Base-by-base conservation (phyloP, 768 basidiomycete species). In the Russula dissimulans region DNA sequence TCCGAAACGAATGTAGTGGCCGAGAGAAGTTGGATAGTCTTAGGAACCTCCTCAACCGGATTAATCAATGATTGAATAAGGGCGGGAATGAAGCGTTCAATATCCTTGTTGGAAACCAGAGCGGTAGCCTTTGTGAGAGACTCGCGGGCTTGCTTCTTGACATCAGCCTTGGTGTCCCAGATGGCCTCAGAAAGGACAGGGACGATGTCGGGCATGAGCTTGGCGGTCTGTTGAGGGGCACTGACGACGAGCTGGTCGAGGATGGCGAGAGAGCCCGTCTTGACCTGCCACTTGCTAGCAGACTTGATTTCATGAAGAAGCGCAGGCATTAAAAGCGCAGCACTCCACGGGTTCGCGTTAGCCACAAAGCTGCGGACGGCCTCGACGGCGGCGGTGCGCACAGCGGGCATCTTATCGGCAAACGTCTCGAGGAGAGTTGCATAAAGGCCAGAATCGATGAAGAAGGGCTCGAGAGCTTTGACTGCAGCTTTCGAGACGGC, bases 1-100 rank as follows among this genome's bases (percentile, higher is more conserved):
- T 97, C 95, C 54, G 95, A 91, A 91, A 97, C 95, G 86, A 97
- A 97, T 75, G 95, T 97, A 76, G 95, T 97, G 60, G 95, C 85
- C 75, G 95, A 93, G 76, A 97, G 92, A 77, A 95, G 89, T 64
- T 82, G 81, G 69, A 97, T 91, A 70, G 94, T 97, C 69, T 85
- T 87, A 69, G 95, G 90, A 60, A 97, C 95, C 85, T 99, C 97
- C 80, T 99, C 95, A 66, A 97, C 93, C 69, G 97, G 97, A 82
- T 99, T 95, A 78, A 97, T 93, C 71, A 98, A 81, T 73, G 92
- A 88, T 75, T 95, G 93, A 76, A 97, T 95, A 70, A 99, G 85
- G 73, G 95, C 95, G 68, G 91, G 92, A 81, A 98, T 92, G 79
- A 89, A 97, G 76, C 85, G 85, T 84, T 91, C 88, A 60, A 91